phyloP scores from a whole-genome alignment of 116 monocot genomes.

The Iris pallida region DNA sequence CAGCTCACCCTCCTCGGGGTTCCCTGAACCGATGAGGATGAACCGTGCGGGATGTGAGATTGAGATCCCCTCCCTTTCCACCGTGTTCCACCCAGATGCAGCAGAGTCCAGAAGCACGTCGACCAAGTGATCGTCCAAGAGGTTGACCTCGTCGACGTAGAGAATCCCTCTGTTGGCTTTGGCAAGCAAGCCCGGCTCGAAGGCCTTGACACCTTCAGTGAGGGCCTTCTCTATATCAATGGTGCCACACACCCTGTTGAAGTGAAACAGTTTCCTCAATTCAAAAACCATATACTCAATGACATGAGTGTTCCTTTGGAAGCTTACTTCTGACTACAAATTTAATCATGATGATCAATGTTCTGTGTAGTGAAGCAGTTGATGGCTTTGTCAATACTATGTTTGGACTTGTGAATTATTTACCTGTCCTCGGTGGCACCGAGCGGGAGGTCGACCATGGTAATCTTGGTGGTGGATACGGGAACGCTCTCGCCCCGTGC shows the following conservation, averaged over 20 bases:
- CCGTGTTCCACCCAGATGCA: constrained; percentile 99
- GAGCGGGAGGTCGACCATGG: constrained; percentile 96
- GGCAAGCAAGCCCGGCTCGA: constrained; percentile 94
- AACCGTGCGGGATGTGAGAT: constrained; percentile 98
- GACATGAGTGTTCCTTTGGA: too few species aligned
- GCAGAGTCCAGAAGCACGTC: constrained; percentile 96
- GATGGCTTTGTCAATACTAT: too few species aligned
- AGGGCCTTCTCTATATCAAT: constrained; percentile 99
- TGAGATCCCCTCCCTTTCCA: constrained; percentile 96
- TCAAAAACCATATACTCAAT: neutral
- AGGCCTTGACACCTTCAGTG: constrained; percentile 97
- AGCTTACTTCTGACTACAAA: too few species aligned
- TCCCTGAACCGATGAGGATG: constrained; percentile 96
- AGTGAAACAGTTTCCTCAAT: neutral
- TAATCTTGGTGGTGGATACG: constrained; percentile 56
- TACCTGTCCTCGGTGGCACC: constrained; percentile 88
- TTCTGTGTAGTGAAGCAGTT: too few species aligned
- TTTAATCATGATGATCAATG: too few species aligned
- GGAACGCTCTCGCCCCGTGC: constrained; percentile 42
- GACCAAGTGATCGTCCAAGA: constrained; percentile 94
- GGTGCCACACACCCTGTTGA: constrained; percentile 83
- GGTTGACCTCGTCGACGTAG: constrained; percentile 98
- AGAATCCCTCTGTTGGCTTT: constrained; percentile 98
- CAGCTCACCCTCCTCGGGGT: constrained; percentile 98
- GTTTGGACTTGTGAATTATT: neutral